Base-by-base conservation (phyloP, 768 basidiomycete genomes). In the Pulveroboletus sp. region DNA sequence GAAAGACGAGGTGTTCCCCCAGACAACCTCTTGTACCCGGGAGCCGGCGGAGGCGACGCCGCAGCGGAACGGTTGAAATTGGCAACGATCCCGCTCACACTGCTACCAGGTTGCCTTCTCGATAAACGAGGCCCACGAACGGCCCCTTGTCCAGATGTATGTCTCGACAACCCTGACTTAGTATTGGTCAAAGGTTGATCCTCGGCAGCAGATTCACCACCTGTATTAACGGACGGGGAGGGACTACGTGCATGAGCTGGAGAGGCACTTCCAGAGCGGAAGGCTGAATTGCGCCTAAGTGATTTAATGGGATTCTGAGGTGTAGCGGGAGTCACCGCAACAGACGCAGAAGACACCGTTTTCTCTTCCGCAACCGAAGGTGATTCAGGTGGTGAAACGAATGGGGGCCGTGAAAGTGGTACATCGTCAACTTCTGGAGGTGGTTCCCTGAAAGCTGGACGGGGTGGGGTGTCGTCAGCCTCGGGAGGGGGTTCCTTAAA, bases 401-500 rank as follows among this genome's bases (percentile, higher is more conserved):
- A 56, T n/a, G 41, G 40, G 29, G 55, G 53, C 16, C 55, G 59
- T 6, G 29, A 31, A 47, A 33, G 62, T 40, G 36, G 44, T 20
- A 25, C 61, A 34, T 79, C 74, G 43, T 81, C 79, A 21, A 66
- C 54, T 66, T 85, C 85, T 4, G 80, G 80, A 21, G 80, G 78
- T 8, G 84, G 85, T 45, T 82, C 82, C 58, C 74, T 85, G 66
- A 85, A 87, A 0, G 63, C 49, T 6, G 83, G 84, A 29, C 71
- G 70, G 4, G 65, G 53, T 16, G 69, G 63, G 11, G 47, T 21
- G 43, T 61, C 63, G 13, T 68, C 67, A 7, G 36, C 47, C 43
- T 68, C 68, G 6, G 80, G 79, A 27, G 79, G 78, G 11, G 84
- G 84, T 50, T 83, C 81, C 59, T 77, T 85, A 67, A 85, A 87